These are phyloP conservation scores for Chalaropsis thielavioides DNA, from an alignment of 2,329 filamentous ascomycete genomes.

Conservation along the genomic window DNA sequence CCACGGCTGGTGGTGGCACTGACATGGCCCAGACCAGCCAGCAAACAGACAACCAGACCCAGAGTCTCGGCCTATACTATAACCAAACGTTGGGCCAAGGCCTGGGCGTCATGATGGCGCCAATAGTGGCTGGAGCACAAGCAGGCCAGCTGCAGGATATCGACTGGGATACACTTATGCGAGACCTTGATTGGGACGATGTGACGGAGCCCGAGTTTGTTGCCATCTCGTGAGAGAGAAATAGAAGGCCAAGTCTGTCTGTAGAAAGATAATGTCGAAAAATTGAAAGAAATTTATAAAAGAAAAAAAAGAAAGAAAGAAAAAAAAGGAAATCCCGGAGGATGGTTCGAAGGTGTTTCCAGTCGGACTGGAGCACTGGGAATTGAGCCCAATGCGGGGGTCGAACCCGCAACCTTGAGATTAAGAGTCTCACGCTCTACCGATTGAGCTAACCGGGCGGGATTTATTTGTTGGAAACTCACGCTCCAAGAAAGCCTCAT, in stretches of 20 bases:
- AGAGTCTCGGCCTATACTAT: neutral
- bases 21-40: neutral
- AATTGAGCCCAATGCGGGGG: conserved; percentile 22
- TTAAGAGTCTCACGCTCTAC: conserved; percentile 61
- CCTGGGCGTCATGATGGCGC: neutral
- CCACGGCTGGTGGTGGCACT: neutral
- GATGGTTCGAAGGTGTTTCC: neutral
- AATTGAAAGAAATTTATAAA: too few species aligned
- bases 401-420: conserved; percentile 32
- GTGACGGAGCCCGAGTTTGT: conserved; percentile 9
- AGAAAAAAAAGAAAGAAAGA: neutral
- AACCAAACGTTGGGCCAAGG: neutral
- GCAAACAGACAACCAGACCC: neutral
- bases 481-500: too few species aligned
- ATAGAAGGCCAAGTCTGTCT: neutral
- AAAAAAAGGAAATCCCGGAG: neutral
- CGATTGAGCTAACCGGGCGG: conserved; percentile 50
- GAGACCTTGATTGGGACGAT: conserved; percentile 34
- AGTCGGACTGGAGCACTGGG: neutral
- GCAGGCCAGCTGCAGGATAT: conserved; percentile 30
- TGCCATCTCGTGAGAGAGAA: neutral
- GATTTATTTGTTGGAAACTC: neutral
- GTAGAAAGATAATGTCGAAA: too few species aligned
- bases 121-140: conserved; percentile 19
- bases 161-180: conserved; percentile 37